phyloP scores from a whole-genome alignment of 2,329 filamentous ascomycete species.

The Pseudogymnoascus sp. region DNA sequence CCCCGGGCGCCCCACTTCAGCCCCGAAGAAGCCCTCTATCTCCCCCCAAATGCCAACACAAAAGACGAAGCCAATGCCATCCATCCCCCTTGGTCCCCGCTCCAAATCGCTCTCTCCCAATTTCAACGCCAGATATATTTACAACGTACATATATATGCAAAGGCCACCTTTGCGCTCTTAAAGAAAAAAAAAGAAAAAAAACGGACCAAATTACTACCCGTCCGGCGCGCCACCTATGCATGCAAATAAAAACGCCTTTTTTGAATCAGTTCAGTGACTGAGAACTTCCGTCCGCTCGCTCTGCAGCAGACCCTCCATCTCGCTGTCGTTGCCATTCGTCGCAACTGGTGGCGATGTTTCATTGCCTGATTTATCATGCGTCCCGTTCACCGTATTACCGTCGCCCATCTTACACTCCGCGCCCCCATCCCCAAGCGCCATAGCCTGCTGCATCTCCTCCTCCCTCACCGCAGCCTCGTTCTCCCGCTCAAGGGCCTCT shows the following conservation, averaged over 20 bases:
- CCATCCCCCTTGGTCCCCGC: not conserved
- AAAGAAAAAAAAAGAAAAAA: not conserved
- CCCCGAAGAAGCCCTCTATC: not conserved
- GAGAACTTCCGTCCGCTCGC: not conserved
- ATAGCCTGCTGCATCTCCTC: constrained; percentile 4
- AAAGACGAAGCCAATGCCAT: not conserved
- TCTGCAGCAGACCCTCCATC: not conserved
- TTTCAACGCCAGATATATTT: constrained; percentile 6
- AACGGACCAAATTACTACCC: not conserved
- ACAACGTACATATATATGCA: constrained; percentile 8
- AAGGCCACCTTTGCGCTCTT: not conserved
- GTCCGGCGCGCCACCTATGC: not conserved
- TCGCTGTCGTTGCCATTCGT: not conserved
- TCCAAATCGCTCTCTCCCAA: not conserved
- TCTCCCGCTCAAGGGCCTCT: constrained; percentile 27
- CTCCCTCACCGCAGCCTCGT: constrained; percentile 18
- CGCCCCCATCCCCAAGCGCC: not conserved
- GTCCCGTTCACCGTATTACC: not conserved
- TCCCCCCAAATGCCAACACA: not conserved
- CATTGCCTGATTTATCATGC: not conserved
- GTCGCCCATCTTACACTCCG: not conserved
- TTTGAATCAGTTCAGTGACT: not conserved
- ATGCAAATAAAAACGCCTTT: not conserved
- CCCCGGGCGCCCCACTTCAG: not conserved
- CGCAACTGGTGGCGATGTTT: not conserved